Evolutionary conservation across 768 basidiomycete genomes (phyloP).

Genomic region (Amanita phalloides): DNA sequence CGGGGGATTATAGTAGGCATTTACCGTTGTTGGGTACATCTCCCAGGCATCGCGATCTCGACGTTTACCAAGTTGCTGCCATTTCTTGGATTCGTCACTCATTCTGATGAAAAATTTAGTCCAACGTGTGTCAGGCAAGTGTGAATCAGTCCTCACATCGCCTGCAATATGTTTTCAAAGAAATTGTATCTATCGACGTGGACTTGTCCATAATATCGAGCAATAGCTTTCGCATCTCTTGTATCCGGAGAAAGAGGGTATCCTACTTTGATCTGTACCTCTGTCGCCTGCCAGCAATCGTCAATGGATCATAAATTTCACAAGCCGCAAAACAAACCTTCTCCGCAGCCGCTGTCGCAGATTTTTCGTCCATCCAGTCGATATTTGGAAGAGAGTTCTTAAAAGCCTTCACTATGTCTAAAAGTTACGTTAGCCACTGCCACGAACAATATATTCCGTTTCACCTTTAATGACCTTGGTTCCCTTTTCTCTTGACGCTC

Average conservation of each 20-base stretch:
- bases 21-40: conserved; percentile 80
- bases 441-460: neutral
- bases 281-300: conserved; percentile 45
- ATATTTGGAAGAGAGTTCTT: conserved; percentile 62
- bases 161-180: conserved; percentile 74
- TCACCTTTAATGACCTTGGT: conserved; percentile 74
- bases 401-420: conserved; percentile 78
- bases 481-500: conserved; percentile 69
- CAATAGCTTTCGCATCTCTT: conserved; percentile 52
- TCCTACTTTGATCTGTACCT: conserved; percentile 85
- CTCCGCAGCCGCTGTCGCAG: conserved; percentile 69
- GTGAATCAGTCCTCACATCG: conserved; percentile 26
- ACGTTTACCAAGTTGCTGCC: conserved; percentile 60
- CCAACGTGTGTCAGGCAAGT: neutral
- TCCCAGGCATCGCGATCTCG: conserved; percentile 74
- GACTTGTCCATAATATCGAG: conserved; percentile 63
- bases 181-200: conserved; percentile 59
- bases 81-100: conserved; percentile 54
- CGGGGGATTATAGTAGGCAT: conserved; percentile 83
- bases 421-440: conserved; percentile 3
- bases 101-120: conserved; percentile 22
- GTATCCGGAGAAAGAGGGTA: conserved; percentile 87
- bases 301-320: conserved; percentile 1
- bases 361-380: conserved; percentile 87
- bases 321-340: conserved; percentile 42